Percentiles rank a stretch among this genome's conserved stretches.
Conservation (phyloP, 1,284 basidiomycete species). For the Cryptococcus wingfieldii region DNA sequence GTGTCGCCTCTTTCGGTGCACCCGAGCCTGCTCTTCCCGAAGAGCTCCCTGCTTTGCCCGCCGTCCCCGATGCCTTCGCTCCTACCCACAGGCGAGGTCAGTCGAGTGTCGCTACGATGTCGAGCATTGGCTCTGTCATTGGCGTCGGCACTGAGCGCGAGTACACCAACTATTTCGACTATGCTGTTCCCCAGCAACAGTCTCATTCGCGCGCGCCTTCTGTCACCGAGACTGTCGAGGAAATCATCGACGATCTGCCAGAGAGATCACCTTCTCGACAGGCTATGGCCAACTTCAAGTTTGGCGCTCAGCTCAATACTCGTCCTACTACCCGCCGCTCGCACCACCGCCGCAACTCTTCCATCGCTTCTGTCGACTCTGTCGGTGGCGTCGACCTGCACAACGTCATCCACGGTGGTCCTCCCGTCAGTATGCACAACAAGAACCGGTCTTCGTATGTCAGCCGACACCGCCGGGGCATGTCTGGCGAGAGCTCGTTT, state of each 20-base stretch:
- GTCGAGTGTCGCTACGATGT: constrained; percentile 76
- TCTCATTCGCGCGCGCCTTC: constrained; percentile 4
- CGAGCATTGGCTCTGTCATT: constrained; percentile 68
- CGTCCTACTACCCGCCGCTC: constrained; percentile 18
- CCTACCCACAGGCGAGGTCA: constrained; percentile 53
- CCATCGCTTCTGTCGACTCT: constrained; percentile 52
- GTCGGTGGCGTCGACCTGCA: constrained; percentile 37
- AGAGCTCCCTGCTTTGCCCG: background rate
- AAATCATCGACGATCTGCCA: constrained; percentile 5
- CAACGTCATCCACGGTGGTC: constrained; percentile 35
- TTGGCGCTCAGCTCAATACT: background rate
- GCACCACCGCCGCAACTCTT: constrained; percentile 47
- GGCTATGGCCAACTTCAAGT: constrained; percentile 2
- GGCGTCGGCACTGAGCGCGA: constrained; percentile 63
- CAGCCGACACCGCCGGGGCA: constrained; percentile 49
- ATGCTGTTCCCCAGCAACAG: constrained; percentile 35
- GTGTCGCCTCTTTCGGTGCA: constrained; percentile 12
- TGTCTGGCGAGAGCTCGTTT: constrained; percentile 58
- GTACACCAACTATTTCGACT: constrained; percentile 62
- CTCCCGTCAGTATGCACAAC: constrained; percentile 68
- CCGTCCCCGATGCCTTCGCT: background rate
- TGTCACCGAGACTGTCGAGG: constrained; percentile 5
- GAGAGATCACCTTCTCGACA: constrained; percentile 1
- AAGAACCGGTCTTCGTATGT: constrained; percentile 36
- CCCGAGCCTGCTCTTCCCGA: constrained; percentile 7